Evolutionary conservation across 2,329 filamentous ascomycete genomes (phyloP).

Genomic region (Pseudogymnoascus sp.): DNA sequence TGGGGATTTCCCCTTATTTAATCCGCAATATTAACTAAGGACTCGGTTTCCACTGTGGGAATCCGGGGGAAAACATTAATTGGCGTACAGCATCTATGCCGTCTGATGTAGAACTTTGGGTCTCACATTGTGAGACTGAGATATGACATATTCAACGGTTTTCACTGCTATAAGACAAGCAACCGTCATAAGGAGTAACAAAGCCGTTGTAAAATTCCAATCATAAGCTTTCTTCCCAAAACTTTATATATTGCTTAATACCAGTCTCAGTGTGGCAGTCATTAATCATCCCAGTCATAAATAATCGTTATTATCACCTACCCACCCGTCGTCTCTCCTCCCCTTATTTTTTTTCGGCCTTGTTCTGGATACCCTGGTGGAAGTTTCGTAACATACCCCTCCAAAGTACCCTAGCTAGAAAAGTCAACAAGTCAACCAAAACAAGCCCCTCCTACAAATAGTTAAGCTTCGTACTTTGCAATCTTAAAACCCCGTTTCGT

Average conservation of each 20-base stretch:
- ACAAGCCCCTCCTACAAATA: neutral
- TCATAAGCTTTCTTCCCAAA: neutral
- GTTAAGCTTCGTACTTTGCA: neutral
- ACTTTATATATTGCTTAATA: neutral
- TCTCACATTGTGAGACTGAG: neutral
- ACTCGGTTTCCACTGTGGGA: neutral
- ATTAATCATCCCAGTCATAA: neutral
- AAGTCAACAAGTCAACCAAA: neutral
- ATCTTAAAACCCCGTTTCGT: neutral
- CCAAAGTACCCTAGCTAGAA: constrained; percentile 2
- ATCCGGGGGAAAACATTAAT: neutral
- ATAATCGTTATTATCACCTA: neutral
- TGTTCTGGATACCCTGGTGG: neutral
- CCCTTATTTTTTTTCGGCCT: too few species aligned
- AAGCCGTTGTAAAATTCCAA: neutral
- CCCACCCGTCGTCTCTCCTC: neutral
- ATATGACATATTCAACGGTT: neutral
- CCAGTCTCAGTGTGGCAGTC: neutral
- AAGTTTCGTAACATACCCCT: neutral
- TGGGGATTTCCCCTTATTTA: neutral
- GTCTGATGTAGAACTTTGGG: neutral
- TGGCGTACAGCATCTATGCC: neutral
- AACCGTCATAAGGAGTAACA: neutral
- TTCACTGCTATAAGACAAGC: neutral
- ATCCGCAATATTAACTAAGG: neutral